Evolutionary conservation across 345 rosid genomes (phyloP), one percentile per base, ranked within the genome.

Genomic region (Citrus reticulata): DNA sequence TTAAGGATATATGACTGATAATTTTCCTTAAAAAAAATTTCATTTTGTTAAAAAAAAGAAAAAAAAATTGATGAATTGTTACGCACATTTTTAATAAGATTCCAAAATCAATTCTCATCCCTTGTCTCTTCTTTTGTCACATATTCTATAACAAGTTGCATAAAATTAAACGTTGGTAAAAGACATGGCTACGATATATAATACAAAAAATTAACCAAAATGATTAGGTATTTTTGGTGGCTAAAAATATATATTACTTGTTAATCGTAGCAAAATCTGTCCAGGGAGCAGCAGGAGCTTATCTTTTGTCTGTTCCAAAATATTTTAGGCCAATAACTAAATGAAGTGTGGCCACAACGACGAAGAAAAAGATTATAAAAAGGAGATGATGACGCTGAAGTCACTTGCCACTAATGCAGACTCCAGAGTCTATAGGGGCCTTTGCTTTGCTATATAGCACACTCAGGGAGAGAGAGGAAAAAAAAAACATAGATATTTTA

Each of bases 301-400:
- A 35, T 67, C 6, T 68, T 77, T 74, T 62, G 80, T 77, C 70
- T 51, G 25, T 37, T 67, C 13, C 5, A 5, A 17, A 24, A 9
- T 55, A 2, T 32, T 17, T 64, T n/a, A 68, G 27, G 25, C 73
- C 67, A 57, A 77, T 77, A 25, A 77, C 27, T 19, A 24, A 16
- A 16, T 25, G 67, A 9, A 57, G 25, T 8, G 73, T 57, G 67
- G 39, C 73, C 55, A 68, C 25, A 85, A 79, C 80, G 86, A 87
- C 78, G 83, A 75, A 73, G 77, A 70, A 79, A 71, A 78, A 72
- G 85, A 80, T 77, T 57, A 79, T 1, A 11, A n/a, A 75, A 34
- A 49, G 71, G 77, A 75, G 81, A 85, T 74, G 75, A 74, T 64
- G 88, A 82, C 78, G 80, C 80, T 81, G 89, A 87, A 84, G 79